A percentile compares a stretch with the other conserved stretches of the same genome.
Conservation (phyloP, 164 flowering plant genomes). For the Vitis rupestris region DNA sequence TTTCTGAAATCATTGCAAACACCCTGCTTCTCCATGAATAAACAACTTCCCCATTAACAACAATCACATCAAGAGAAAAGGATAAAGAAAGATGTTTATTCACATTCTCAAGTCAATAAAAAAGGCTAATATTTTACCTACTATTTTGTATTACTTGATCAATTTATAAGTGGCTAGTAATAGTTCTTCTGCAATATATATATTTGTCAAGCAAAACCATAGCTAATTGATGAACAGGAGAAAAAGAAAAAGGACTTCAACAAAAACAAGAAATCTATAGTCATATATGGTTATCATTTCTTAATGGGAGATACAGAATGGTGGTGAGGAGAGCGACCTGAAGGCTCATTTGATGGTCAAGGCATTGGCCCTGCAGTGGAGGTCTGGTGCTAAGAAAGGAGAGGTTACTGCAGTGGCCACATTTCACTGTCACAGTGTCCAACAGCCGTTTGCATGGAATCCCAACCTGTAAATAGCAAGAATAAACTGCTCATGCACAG, state of each 20-base stretch:
- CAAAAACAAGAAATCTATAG: not conserved
- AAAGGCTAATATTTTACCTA: not conserved
- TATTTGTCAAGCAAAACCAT: no score
- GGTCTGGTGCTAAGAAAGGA: slow-evolving; percentile 84
- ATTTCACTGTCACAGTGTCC: slow-evolving; percentile 92
- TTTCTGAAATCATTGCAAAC: slow-evolving; percentile 39
- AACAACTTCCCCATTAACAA: not conserved
- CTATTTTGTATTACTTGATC: no score
- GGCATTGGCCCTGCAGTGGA: slow-evolving; percentile 51
- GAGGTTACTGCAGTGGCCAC: slow-evolving; percentile 88
- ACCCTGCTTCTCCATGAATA: slow-evolving; percentile 32
- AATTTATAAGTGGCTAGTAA: not conserved
- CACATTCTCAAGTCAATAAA: not conserved
- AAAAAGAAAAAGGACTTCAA: not conserved
- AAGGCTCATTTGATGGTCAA: slow-evolving; percentile 45
- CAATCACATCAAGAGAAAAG: not conserved
- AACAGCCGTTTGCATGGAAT: slow-evolving; percentile 75
- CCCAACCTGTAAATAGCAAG: slow-evolving; percentile 54
- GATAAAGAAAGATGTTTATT: no score
- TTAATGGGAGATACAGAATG: no score
- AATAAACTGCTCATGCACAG: no score
- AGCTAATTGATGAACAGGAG: not conserved
- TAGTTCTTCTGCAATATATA: no score
- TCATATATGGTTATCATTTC: no score
- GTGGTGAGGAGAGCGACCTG: slow-evolving; percentile 34